Percentiles rank a stretch among this genome's conserved stretches.
Evolutionary conservation across 2,329 filamentous ascomycete genomes (phyloP).

Genomic region (Didymella pomorum): DNA sequence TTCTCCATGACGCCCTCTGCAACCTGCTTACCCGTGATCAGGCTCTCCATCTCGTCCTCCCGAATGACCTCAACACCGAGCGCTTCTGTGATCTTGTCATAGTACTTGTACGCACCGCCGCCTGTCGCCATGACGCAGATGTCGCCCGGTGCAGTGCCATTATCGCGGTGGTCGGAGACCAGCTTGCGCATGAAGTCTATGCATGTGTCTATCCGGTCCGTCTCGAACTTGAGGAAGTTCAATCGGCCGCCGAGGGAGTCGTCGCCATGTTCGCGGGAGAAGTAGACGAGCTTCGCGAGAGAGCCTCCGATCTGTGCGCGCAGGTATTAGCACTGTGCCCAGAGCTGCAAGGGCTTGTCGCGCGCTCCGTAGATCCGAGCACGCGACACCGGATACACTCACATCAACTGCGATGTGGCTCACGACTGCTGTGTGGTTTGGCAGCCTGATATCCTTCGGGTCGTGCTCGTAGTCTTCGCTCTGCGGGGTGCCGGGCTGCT

Average conservation of each 20-base stretch:
- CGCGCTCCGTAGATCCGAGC: slow-evolving; percentile 26
- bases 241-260: slow-evolving; percentile 84
- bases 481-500: slow-evolving; percentile 57
- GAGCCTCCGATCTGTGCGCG: slow-evolving; percentile 84
- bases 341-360: slow-evolving; percentile 15
- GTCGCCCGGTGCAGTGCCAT: slow-evolving; percentile 74
- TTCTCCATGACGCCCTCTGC: not conserved
- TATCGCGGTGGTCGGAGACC: slow-evolving; percentile 82
- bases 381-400: slow-evolving; percentile 52
- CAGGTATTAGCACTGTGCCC: slow-evolving; percentile 29
- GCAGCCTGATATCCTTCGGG: slow-evolving; percentile 92
- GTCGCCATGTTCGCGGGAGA: slow-evolving; percentile 84
- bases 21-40: slow-evolving; percentile 78
- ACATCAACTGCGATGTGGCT: slow-evolving; percentile 98
- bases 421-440: slow-evolving; percentile 92
- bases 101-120: slow-evolving; percentile 95
- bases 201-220: slow-evolving; percentile 90
- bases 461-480: slow-evolving; percentile 70
- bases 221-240: slow-evolving; percentile 97
- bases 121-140: slow-evolving; percentile 95
- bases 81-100: slow-evolving; percentile 84
- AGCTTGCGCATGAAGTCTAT: slow-evolving; percentile 89
- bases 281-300: slow-evolving; percentile 95
- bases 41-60: slow-evolving; percentile 98
- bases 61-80: slow-evolving; percentile 87